A percentile compares a stretch with the other conserved stretches of the same genome.
These are phyloP conservation scores for Halenospora varia DNA, from an alignment of 495 filamentous ascomycete genomes.

Conservation along the genomic window DNA sequence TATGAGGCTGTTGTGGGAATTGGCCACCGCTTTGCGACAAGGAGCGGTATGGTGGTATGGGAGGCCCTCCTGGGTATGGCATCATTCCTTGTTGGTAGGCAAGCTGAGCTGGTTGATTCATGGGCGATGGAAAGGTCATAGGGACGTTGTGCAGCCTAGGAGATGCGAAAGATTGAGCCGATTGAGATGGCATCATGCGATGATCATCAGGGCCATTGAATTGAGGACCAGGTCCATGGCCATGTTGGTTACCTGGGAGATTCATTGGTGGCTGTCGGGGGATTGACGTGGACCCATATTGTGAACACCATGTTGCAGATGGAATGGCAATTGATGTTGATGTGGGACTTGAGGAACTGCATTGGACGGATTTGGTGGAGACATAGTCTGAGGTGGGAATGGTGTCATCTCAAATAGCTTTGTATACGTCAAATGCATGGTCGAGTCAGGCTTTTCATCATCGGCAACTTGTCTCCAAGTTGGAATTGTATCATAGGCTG, in stretches of 20 bases:
- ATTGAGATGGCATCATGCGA: constrained; percentile 79
- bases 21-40: constrained; percentile 60
- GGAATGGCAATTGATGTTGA: constrained; percentile 75
- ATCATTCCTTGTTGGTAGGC: constrained; percentile 65
- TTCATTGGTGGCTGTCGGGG: constrained; percentile 63
- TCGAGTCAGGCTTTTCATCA: constrained; percentile 55
- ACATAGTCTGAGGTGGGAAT: constrained; percentile 47
- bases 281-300: constrained; percentile 48
- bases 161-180: constrained; percentile 72
- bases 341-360: constrained; percentile 46
- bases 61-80: constrained; percentile 62
- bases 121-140: constrained; percentile 67
- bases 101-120: constrained; percentile 64
- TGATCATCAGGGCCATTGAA: constrained; percentile 74
- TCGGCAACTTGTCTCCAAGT: constrained; percentile 67
- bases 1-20: constrained; percentile 60
- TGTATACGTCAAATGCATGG: constrained; percentile 57
- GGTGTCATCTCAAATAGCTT: constrained; percentile 70
- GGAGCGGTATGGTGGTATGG: constrained; percentile 47
- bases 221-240: constrained; percentile 54
- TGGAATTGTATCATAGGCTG: constrained; percentile 72
- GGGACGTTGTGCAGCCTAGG: constrained; percentile 67
- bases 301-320: constrained; percentile 46
- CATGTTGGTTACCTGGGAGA: constrained; percentile 58
- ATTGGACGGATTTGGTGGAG: constrained; percentile 61